These are phyloP conservation scores for Claviceps quebecensis DNA, from an alignment of 2,329 filamentous ascomycete genomes.

Conservation along the genomic window DNA sequence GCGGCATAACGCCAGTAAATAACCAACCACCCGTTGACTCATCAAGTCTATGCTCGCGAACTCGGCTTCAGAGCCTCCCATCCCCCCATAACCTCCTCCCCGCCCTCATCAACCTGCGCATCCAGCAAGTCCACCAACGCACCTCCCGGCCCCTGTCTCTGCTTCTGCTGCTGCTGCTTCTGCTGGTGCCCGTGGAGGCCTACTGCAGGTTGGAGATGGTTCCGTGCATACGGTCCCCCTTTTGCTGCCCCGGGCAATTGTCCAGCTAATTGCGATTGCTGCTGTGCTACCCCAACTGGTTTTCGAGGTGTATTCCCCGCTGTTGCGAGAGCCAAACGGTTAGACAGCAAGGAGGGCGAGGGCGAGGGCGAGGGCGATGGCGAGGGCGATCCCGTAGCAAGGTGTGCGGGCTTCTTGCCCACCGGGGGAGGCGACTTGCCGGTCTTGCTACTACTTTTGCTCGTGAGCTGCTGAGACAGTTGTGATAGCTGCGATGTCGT, in stretches of 20 bases:
- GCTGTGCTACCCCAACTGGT: background rate
- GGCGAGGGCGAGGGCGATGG: conserved; percentile 6
- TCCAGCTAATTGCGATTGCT: background rate
- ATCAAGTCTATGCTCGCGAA: conserved; percentile 10
- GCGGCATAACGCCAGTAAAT: no score
- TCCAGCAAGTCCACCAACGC: conserved; percentile 27
- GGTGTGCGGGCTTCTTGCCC: conserved; percentile 48
- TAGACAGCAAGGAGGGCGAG: conserved; percentile 3
- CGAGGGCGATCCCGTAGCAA: conserved; percentile 18
- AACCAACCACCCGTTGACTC: no score
- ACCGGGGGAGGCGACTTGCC: conserved; percentile 38
- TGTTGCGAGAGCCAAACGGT: conserved; percentile 1
- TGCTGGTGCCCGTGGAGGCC: background rate
- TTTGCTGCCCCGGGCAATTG: conserved; percentile 6
- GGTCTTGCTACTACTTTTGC: conserved; percentile 12
- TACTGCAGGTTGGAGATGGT: no score
- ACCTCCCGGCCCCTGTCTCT: background rate
- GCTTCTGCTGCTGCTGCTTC: background rate
- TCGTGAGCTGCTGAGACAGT: conserved; percentile 17
- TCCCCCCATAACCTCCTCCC: conserved; percentile 27
- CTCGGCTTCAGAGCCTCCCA: conserved; percentile 44
- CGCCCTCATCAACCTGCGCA: conserved; percentile 31
- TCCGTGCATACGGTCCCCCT: conserved; percentile 1
- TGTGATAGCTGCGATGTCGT: conserved; percentile 22
- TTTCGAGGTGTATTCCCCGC: background rate